These are phyloP conservation scores for Wickerhamomyces hampshirensis DNA, from an alignment of 805 yeast genomes.

Conservation along the genomic window DNA sequence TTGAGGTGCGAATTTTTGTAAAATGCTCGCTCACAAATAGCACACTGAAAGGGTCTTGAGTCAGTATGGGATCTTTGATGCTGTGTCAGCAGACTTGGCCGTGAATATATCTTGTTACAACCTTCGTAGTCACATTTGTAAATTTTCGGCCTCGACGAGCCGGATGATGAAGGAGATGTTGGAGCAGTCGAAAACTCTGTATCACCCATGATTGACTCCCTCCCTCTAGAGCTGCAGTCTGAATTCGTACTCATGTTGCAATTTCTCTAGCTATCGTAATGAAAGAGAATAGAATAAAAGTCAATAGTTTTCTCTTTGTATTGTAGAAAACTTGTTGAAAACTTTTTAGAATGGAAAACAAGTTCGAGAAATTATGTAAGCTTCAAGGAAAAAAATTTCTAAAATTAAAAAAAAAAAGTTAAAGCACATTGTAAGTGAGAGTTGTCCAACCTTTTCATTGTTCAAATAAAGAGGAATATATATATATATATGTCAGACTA, in stretches of 20 bases:
- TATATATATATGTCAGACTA: conserved; percentile 62
- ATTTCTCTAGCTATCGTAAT: too few relatives aligned
- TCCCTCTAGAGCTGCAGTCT: conserved; percentile 5
- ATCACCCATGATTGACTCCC: not conserved
- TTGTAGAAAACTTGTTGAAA: too few relatives aligned
- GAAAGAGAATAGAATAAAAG: too few relatives aligned
- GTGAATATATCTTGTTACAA: conserved; percentile 71
- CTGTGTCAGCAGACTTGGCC: conserved; percentile 80
- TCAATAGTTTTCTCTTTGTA: too few relatives aligned
- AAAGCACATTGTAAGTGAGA: too few relatives aligned
- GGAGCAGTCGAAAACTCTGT: conserved; percentile 7
- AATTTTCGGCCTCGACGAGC: conserved; percentile 48
- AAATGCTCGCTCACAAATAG: conserved; percentile 59
- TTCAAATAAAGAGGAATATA: too few relatives aligned
- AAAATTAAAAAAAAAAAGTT: too few relatives aligned
- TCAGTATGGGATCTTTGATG: conserved; percentile 77
- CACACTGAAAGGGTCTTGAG: conserved; percentile 71
- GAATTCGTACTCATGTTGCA: too few relatives aligned
- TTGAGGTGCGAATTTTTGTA: conserved; percentile 75
- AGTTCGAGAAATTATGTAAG: too few relatives aligned
- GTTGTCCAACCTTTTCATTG: too few relatives aligned
- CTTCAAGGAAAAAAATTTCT: too few relatives aligned
- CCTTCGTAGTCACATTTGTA: conserved; percentile 59
- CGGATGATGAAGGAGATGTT: conserved; percentile 23
- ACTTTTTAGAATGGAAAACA: too few relatives aligned